Base-by-base conservation (phyloP, 169 alveolate species). In the Babesia bovis region DNA sequence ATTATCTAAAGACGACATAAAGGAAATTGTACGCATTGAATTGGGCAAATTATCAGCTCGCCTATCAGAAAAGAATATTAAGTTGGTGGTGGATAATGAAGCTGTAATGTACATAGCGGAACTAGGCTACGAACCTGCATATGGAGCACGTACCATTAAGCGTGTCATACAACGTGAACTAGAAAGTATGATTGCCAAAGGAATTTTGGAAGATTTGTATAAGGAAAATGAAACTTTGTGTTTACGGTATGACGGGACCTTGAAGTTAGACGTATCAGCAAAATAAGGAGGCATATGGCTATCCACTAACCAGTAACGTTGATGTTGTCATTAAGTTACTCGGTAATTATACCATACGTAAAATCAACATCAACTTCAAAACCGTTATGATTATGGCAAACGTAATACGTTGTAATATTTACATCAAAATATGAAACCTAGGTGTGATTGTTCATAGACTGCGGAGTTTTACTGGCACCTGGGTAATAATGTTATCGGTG, bases 111-210 rank as follows among this genome's bases (percentile, higher is more conserved):
- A 88, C 71, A 89, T 91, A 3, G 95, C 94, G 1, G 95, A 91
- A 44, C 47, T 85, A 44, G 95, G 95, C 35, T 91, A 91, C 85
- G 95, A 91, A 63, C 95, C 95, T 6, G 84, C 93, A 41, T 91
- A 84, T 69, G 95, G 95, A 30, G 95, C 95, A 17, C 85, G 95
- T 13, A 95, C 95, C 4, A 44, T 91, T 32, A 90, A 89, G 78
- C 83, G 95, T 19, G 85, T 91, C 38, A 91, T 91, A 25, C 95
- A 91, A 58, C 70, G 94, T n/a, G 91, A 91, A 59, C 74, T 91
- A n/a, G 95, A 91, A 58, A 72, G 94, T 0, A 94, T 82, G 45
- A 83, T 91, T 28, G 95, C 95, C 35, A 72, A 72, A 44, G 84
- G 90, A 19, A 85, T 91, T 30, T 82, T 91, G 36, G 69, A 83